Evolutionary conservation across 805 yeast genomes (phyloP), one percentile per base, ranked within the genome.

Genomic region (Ogataea wickerhamii): DNA sequence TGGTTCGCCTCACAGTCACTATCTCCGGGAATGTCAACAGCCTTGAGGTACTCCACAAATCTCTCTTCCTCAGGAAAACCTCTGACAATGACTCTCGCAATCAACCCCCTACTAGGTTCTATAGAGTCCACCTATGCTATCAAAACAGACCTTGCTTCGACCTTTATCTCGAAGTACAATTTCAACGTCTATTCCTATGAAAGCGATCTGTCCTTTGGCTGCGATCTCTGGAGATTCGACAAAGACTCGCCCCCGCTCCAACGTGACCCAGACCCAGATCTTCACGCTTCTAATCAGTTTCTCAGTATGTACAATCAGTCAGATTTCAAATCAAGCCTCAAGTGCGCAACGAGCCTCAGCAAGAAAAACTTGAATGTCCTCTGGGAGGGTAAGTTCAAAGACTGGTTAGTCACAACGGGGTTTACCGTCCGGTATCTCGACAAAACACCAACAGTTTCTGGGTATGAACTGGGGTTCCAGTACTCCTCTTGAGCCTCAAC

Each of bases 121-220:
- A 63, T 93, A 2, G 81, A 95, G 3, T 81, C 95, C 2, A 82
- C 95, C 0, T 93, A 89, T 56, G 78, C 96, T 1, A 87, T 88
- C 23, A 80, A 82, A 52, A 85, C 96, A 0, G 77, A 86, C 4
- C 71, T 78, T 2, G 73, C 76, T 21, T 77, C 91, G 1, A 82
- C 95, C 0, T 80, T 91, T 38, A 78, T 88, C 32, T 84, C 95
- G 4, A 74, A 82, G 41, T 89, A 87, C 54, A 95, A 87, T 53
- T 91, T 93, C 61, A 93, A 93, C 55, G 64, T 87, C 37, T 91
- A 86, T 56, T 91, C 98, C 0, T 89, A 91, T 53, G 84, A 86
- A 47, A 84, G 95, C 37, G 86, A 91, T 56, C 64, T 93, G 34
- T 78, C 91, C 0, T 61, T 93, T 19, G 98, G 98, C 3, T 79